Percentiles rank a stretch among this genome's conserved stretches.
Conservation (phyloP, 78 protist species). For the Isochrysis galbana region DNA sequence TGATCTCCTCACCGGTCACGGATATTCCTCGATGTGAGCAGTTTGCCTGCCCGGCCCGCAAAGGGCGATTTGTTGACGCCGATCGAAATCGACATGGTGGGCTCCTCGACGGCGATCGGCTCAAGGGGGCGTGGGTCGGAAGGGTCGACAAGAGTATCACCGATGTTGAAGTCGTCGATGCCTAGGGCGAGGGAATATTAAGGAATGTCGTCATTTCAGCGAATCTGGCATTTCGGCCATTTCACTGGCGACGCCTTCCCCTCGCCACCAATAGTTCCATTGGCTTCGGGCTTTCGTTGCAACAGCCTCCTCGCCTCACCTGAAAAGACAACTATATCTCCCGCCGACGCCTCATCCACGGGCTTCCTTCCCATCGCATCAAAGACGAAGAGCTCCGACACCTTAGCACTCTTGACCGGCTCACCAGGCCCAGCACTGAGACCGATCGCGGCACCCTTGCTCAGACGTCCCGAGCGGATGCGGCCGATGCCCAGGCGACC, state of each 20-base stretch:
- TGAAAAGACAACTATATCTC: constrained; percentile 84
- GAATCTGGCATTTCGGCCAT: no score
- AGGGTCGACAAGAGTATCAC: constrained; percentile 65
- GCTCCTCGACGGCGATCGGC: constrained; percentile 79
- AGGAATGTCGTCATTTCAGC: no score
- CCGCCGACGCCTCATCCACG: constrained; percentile 74
- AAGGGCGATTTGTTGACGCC: constrained; percentile 77
- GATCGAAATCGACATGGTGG: constrained; percentile 77
- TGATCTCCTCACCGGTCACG: constrained; percentile 59
- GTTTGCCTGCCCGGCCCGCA: constrained; percentile 70
- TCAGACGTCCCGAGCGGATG: background rate
- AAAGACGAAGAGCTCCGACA: background rate
- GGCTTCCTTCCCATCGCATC: background rate
- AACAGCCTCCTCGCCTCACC: no score
- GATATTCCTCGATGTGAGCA: constrained; percentile 57
- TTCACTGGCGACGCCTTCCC: no score
- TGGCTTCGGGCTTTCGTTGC: no score
- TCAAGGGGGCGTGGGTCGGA: constrained; percentile 11
- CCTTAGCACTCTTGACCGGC: background rate
- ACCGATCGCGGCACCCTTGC: background rate
- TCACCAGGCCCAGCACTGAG: background rate
- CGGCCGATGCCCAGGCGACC: constrained; percentile 50
- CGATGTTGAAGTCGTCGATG: constrained; percentile 57
- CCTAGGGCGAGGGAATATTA: no score
- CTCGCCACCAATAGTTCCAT: no score